Evolutionary conservation across 179 eudicot genomes (phyloP), one percentile per base, ranked within the genome.

Genomic region (Actinidia chinensis): DNA sequence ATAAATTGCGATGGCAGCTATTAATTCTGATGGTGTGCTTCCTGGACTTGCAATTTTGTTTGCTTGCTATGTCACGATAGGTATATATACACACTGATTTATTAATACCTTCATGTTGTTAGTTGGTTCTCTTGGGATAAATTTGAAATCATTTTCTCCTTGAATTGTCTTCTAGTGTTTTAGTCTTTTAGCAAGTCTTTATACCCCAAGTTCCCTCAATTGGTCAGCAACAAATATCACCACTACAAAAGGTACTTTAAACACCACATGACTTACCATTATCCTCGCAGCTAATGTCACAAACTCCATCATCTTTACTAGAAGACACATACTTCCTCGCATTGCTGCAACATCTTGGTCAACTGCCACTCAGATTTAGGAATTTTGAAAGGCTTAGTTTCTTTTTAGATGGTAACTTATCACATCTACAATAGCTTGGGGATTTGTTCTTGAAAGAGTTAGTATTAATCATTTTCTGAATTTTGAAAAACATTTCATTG

Each of bases 1-100:
- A 80, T 91, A 90, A 33, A 85, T 89, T 68, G 93, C n/a, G 56
- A 80, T 85, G 89, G 90, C 89, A 79, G 91, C 93, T 72, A 89
- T 90, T 55, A 85, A 80, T 77, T 76, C 83, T 43, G 92, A 90
- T 79, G 85, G 88, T 51, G 68, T 87, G 20, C 76, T 72, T 73
- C 84, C 83, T 63, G 88, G 85, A 78, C 76, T 66, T 73, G n/a
- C 85, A 60, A 83, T 82, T 82, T 78, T 92, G 44, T 78, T n/a
- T n/a, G n/a, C n/a, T 90, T 75, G 80, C 87, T 40, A 58, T 83
- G 47, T 75, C 87, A 6, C 84, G 89, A 69, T 86, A 83, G n/a
- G n/a, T 89, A 91, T 91, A 77, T 58, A 60, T 23, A n/a, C 44
- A 25, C 13, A 60, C 63, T 28, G n/a, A 70, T 74, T 47, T 25